Conservation (phyloP, 169 alveolate genomes). For the Cryptosporidium bovis region DNA sequence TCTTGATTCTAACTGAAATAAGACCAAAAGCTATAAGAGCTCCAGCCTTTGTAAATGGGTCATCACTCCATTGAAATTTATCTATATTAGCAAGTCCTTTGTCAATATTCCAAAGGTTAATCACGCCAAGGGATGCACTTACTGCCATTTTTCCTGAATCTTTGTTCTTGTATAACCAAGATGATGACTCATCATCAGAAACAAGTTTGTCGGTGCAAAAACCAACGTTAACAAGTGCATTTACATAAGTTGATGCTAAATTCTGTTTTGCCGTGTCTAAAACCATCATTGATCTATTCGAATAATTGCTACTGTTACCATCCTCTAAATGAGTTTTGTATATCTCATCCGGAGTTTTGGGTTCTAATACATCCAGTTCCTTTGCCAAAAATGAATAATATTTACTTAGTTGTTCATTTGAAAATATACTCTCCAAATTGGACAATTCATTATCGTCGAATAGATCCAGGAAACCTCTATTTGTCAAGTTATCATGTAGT, state of each 20-base stretch:
- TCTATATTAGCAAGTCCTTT: slow-evolving; percentile 90
- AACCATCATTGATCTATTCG: slow-evolving; percentile 79
- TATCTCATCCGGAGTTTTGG: slow-evolving; percentile 94
- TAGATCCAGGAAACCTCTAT: slow-evolving; percentile 7
- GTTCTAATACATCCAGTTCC: slow-evolving; percentile 95
- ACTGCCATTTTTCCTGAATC: slow-evolving; percentile 95
- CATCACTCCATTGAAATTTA: slow-evolving; percentile 93
- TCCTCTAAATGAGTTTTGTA: slow-evolving; percentile 92
- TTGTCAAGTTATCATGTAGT: slow-evolving; percentile 31
- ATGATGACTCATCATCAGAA: slow-evolving; percentile 80
- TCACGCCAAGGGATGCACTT: slow-evolving; percentile 95
- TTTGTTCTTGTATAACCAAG: slow-evolving; percentile 94
- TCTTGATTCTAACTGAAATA: slow-evolving; percentile 91
- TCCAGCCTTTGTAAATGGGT: slow-evolving; percentile 96
- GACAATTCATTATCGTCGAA: slow-evolving; percentile 42
- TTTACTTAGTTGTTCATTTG: slow-evolving; percentile 87
- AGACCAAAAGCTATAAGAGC: slow-evolving; percentile 94
- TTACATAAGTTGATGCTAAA: slow-evolving; percentile 95
- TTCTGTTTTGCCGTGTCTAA: slow-evolving; percentile 95
- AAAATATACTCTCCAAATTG: slow-evolving; percentile 81
- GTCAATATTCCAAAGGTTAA: slow-evolving; percentile 97
- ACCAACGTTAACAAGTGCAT: slow-evolving; percentile 99
- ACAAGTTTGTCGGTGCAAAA: slow-evolving; percentile 93
- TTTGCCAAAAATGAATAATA: slow-evolving; percentile 90
- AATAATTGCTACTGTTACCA: slow-evolving; percentile 74